Percentiles rank a stretch among this genome's conserved stretches.
Evolutionary conservation across 2,329 filamentous ascomycete species (phyloP).

Genomic region (Cladosporium cucumerinum): DNA sequence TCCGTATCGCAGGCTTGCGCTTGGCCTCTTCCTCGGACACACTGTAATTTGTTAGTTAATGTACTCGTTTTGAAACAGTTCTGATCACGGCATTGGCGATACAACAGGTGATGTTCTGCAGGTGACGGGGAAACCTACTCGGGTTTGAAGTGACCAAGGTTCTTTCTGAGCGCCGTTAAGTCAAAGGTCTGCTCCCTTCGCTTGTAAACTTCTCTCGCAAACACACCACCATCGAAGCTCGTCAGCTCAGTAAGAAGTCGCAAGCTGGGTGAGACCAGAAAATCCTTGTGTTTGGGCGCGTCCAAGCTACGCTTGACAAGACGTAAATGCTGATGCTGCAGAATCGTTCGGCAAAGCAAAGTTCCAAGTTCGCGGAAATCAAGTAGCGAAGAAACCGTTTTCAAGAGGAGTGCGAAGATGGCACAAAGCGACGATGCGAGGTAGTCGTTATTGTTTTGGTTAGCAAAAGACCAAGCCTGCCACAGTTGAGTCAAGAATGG

Average conservation of each 20-base stretch:
- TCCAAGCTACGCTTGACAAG: conserved; percentile 75
- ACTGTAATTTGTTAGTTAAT: conserved; percentile 10
- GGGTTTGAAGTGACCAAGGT: conserved; percentile 66
- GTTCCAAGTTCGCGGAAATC: conserved; percentile 73
- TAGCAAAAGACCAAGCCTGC: conserved; percentile 83
- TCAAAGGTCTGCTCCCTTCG: conserved; percentile 68
- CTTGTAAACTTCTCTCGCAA: conserved; percentile 74
- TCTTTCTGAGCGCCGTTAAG: conserved; percentile 69
- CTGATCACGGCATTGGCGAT: neutral
- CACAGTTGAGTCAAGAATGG: conserved; percentile 75
- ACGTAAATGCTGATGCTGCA: conserved; percentile 78
- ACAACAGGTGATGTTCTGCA: neutral
- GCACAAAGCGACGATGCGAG: conserved; percentile 78
- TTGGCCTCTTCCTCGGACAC: conserved; percentile 54
- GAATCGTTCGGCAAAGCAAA: conserved; percentile 73
- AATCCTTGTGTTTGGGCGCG: conserved; percentile 77
- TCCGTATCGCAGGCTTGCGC: conserved; percentile 73
- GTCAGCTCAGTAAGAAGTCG: conserved; percentile 83
- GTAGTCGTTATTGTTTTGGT: conserved; percentile 73
- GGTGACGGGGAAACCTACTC: conserved; percentile 33
- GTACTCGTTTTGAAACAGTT: neutral
- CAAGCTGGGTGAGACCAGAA: conserved; percentile 82
- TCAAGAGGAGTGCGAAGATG: conserved; percentile 76
- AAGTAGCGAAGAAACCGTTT: conserved; percentile 68
- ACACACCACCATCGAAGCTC: conserved; percentile 76